Percentiles rank a stretch among this genome's conserved stretches.
Conservation (phyloP, 495 filamentous ascomycete genomes). For the Ramalina intermedia region DNA sequence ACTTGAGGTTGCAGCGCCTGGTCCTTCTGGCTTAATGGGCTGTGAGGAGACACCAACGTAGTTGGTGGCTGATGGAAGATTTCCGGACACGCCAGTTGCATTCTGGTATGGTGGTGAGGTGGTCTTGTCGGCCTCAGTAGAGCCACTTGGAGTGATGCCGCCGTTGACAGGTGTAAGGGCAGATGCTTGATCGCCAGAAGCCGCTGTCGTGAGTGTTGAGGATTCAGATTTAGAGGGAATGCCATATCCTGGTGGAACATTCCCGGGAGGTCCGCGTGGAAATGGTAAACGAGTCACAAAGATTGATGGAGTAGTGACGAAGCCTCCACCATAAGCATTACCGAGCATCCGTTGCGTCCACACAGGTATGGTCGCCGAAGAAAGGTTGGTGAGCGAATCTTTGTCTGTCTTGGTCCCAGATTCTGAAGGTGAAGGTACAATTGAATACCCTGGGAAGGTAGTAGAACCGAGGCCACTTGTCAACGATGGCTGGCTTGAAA, state of each 20-base stretch:
- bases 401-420: background rate
- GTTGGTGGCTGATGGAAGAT: too few species aligned
- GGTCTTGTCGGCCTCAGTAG: too few species aligned
- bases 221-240: background rate
- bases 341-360: slow-evolving; percentile 14
- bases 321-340: slow-evolving; percentile 17
- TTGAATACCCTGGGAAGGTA: slow-evolving; percentile 6
- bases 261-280: slow-evolving; percentile 3
- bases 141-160: too few species aligned
- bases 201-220: too few species aligned
- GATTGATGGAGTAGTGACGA: slow-evolving; percentile 13
- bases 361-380: slow-evolving; percentile 12
- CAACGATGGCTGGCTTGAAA: background rate
- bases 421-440: slow-evolving; percentile 7
- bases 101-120: too few species aligned
- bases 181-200: too few species aligned
- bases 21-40: too few species aligned
- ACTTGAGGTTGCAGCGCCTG: too few species aligned
- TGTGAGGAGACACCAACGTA: too few species aligned
- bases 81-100: too few species aligned
- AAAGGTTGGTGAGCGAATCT: slow-evolving; percentile 1
- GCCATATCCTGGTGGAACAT: slow-evolving; percentile 17
- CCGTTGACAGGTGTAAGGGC: too few species aligned
- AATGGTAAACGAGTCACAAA: slow-evolving; percentile 8
- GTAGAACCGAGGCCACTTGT: background rate